Base-by-base conservation (phyloP, 2,329 filamentous ascomycete genomes). In the Aspergillus intermedius region DNA sequence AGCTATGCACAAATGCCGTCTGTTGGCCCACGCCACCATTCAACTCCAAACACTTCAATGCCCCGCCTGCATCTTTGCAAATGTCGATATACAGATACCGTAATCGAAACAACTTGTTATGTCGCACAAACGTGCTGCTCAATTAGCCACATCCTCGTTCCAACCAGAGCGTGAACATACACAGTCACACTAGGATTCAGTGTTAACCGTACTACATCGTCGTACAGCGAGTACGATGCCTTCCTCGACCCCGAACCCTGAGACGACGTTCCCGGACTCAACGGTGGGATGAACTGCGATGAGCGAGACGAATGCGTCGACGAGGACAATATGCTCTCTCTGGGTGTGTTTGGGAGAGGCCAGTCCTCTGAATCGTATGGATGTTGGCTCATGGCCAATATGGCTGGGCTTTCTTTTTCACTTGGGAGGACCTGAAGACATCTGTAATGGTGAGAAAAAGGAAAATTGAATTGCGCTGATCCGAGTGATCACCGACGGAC, bases 71-170 rank as follows among this genome's bases (percentile, higher is more conserved):
- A 52, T 71, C 67, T 47, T 70, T 71, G 52, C 64, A 65, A 30
- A 73, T 61, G 46, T 71, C 67, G 49, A 73, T 66, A 43, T 58
- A 65, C 2, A 58, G 60, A 46, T 70, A 72, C 45, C 61, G 66
- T 23, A 73, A 48, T 48, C 68, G 70, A 58, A 73, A 73, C 4
- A 70, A 48, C 45, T 67, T 65, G 17, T 59, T 62, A 39, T 62
- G 65, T 42, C 68, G 67, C 17, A 67, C 57, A 46, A 73, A 72
- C 1, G 69, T 69, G 44, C 68, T 71, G 46, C 12, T 37, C 6
- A 17, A 12, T 3, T 10, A 23, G 5, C 4, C n/a, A 47, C 4
- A 5, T 13, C 25, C 4, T 17, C n/a, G 2, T 28, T 4, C 17
- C n/a, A 17, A 6, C 17, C 19, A n/a, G n/a, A n/a, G 25, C 21